Conservation (phyloP, 2,329 filamentous ascomycete species). For the Fusarium sp. region DNA sequence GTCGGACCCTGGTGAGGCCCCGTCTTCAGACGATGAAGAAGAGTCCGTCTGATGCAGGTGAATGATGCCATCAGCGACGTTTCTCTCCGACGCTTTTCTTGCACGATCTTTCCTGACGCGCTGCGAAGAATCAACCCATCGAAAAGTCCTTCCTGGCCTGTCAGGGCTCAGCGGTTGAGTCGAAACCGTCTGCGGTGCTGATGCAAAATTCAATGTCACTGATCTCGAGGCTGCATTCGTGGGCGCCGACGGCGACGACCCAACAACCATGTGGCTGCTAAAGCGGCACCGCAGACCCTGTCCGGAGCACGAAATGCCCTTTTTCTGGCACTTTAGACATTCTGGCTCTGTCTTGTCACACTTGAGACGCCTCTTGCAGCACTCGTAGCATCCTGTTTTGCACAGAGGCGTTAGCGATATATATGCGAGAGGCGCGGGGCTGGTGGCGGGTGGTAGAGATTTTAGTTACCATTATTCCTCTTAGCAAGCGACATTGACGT, state of each 20-base stretch:
- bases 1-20: slow-evolving; percentile 5
- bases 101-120: slow-evolving; percentile 11
- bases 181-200: not conserved
- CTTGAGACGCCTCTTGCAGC: slow-evolving; percentile 50
- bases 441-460: not conserved
- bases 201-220: slow-evolving; percentile 5
- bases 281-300: slow-evolving; percentile 50
- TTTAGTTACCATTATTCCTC: slow-evolving; percentile 39
- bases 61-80: not conserved
- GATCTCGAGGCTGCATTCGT: not conserved
- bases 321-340: slow-evolving; percentile 52
- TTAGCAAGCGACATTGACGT: slow-evolving; percentile 42
- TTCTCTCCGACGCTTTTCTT: not conserved
- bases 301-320: slow-evolving; percentile 52
- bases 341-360: slow-evolving; percentile 53
- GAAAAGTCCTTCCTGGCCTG: slow-evolving; percentile 12
- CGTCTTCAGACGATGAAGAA: slow-evolving; percentile 16
- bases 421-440: not conserved
- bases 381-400: slow-evolving; percentile 50
- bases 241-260: not conserved
- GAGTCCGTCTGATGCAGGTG: slow-evolving; percentile 1
- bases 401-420: not conserved
- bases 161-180: slow-evolving; percentile 3
- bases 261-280: slow-evolving; percentile 44
- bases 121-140: slow-evolving; percentile 32